A percentile compares a stretch with the other conserved stretches of the same genome.
Conservation (phyloP, 306 rosid genomes). For the Cicer judaicum region DNA sequence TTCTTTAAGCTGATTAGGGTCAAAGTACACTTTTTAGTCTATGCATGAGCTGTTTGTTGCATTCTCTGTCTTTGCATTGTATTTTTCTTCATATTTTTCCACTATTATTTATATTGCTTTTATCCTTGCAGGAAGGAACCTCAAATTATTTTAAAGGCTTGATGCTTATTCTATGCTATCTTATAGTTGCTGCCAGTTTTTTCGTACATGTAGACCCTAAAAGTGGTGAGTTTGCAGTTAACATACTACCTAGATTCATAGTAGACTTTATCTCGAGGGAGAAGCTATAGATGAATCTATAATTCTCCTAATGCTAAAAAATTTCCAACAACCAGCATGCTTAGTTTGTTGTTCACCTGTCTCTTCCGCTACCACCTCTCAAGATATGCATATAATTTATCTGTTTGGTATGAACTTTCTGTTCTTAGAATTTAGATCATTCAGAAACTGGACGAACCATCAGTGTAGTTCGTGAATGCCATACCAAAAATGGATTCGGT, state of each 20-base stretch:
- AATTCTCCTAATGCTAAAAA: conserved; percentile 17
- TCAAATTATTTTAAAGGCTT: conserved; percentile 91
- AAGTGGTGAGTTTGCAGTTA: conserved; percentile 64
- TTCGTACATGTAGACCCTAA: conserved; percentile 86
- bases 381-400: conserved; percentile 18
- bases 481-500: conserved; percentile 2
- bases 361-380: conserved; percentile 22
- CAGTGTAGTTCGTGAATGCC: neutral
- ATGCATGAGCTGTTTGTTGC: conserved; percentile 12
- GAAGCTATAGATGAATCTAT: conserved; percentile 27
- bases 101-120: conserved; percentile 28
- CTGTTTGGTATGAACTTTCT: conserved; percentile 20
- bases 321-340: conserved; percentile 29
- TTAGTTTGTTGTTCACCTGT: conserved; percentile 9
- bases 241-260: conserved; percentile 32
- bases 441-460: neutral
- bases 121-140: conserved; percentile 77
- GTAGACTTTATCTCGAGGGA: conserved; percentile 19
- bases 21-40: conserved; percentile 11
- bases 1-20: neutral
- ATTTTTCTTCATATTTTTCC: neutral
- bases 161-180: conserved; percentile 94
- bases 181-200: conserved; percentile 93
- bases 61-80: neutral
- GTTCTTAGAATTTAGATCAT: conserved; percentile 4